Conservation (phyloP, 331 rosid species). For the Quercus phellos region DNA sequence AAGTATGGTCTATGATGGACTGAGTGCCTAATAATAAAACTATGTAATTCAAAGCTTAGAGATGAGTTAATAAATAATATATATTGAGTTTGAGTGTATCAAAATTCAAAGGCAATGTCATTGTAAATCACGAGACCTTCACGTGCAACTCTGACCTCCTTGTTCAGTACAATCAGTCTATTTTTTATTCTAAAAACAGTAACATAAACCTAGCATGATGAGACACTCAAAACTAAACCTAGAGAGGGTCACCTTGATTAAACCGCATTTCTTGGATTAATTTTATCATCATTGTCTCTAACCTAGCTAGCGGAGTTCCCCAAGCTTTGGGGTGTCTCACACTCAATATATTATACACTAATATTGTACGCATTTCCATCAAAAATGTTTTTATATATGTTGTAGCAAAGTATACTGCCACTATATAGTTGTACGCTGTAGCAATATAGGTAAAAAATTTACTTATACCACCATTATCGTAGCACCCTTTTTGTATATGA, state of each 20-base stretch:
- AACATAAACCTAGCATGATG: slow-evolving; percentile 27
- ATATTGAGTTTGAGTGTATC: slow-evolving; percentile 44
- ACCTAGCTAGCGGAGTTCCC: slow-evolving; percentile 28
- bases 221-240: slow-evolving; percentile 32
- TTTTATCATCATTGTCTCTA: slow-evolving; percentile 26
- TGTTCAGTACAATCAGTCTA: slow-evolving; percentile 43
- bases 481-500: too few species aligned
- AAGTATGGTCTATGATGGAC: slow-evolving; percentile 14
- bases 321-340: slow-evolving; percentile 25
- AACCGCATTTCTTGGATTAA: slow-evolving; percentile 30
- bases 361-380: neutral
- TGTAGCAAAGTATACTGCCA: neutral
- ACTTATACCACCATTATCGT: too few species aligned
- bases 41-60: slow-evolving; percentile 13
- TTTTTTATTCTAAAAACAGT: slow-evolving; percentile 16
- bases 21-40: neutral
- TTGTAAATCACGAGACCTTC: slow-evolving; percentile 83
- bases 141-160: slow-evolving; percentile 75
- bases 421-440: too few species aligned
- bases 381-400: neutral
- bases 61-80: slow-evolving; percentile 9
- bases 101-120: slow-evolving; percentile 47
- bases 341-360: neutral
- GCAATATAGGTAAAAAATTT: too few species aligned
- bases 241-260: slow-evolving; percentile 42